phyloP scores from a whole-genome alignment of 2,329 filamentous ascomycete species.

The Didymella keratinophila region DNA sequence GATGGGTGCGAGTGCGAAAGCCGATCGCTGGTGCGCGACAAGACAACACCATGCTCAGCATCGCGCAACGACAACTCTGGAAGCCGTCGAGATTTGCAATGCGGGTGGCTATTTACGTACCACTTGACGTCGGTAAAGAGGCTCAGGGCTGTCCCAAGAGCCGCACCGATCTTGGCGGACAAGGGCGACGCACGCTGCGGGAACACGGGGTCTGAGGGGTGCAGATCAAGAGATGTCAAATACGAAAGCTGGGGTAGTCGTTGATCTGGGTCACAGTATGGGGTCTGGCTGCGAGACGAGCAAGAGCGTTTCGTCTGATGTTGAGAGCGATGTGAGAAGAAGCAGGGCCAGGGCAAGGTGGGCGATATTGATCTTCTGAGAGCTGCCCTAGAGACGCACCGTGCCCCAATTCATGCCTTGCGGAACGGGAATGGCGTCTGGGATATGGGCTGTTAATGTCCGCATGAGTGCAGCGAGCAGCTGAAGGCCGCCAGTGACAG shows the following conservation, averaged over 20 bases:
- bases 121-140: constrained; percentile 31
- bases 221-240: constrained; percentile 6
- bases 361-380: constrained; percentile 10
- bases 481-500: constrained; percentile 6
- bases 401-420: constrained; percentile 16
- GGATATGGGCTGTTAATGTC: constrained; percentile 4
- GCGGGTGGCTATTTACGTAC: constrained; percentile 36
- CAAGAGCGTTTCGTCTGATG: not conserved
- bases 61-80: constrained; percentile 13
- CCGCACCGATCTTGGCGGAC: constrained; percentile 38
- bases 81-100: constrained; percentile 6
- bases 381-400: constrained; percentile 17
- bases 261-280: not conserved
- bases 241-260: not conserved
- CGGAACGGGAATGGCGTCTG: constrained; percentile 18
- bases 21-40: constrained; percentile 20
- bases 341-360: constrained; percentile 9
- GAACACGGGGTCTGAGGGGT: constrained; percentile 24
- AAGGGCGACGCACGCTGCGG: constrained; percentile 29
- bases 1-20: constrained; percentile 11
- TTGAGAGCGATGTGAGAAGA: constrained; percentile 3
- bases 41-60: constrained; percentile 17
- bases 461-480: not conserved
- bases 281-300: not conserved
- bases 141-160: constrained; percentile 34